Base-by-base conservation (phyloP, 1,139 yeast species). In the Taphrina pruni region DNA sequence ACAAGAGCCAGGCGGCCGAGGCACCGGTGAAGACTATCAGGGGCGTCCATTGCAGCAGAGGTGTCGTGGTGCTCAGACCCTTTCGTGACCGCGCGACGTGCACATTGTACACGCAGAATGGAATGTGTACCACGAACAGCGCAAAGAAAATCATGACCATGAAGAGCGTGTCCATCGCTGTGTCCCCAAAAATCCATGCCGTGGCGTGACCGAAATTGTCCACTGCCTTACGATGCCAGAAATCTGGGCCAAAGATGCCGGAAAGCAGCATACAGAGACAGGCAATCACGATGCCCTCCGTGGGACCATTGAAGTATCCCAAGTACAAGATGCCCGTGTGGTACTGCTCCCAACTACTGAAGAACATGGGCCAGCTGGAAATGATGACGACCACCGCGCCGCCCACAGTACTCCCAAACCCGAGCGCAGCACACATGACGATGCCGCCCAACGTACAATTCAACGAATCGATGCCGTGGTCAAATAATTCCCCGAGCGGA, bases 381-480 rank as follows among this genome's bases (percentile, higher is more conserved):
- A 87, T 86, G 76, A 88, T 85, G 73, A 88, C 88, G 35, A 87
- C 80, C 69, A 86, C 80, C 32, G 79, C 79, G 4, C 80, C 81
- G n/a, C 75, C 73, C 43, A 75, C 72, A n/a, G 80, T 73, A 12
- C 80, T 73, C 6, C 83, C 83, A 45, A 80, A 76, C 14, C 82
- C 82, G 76, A 81, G 76, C 66, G 80, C 77, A 5, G 80, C 80
- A 8, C 79, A 74, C 71, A 79, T 77, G 38, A 81, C 78, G 55
- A 80, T 74, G 2, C 82, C 82, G 11, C 81, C 82, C 70, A 80
- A 75, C 43, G 80, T 75, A 73, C 83, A 88, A 77, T 89, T 89
- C 75, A 89, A 83, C 1, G 94, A 89, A 78, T 89, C 95, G 70
- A 89, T 86, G 39, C 92, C 89, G 75, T 89, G 95, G 77, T 89